Percentiles rank a stretch among this genome's conserved stretches.
Evolutionary conservation across 1,284 basidiomycete species (phyloP).

Genomic region (Phenoliferia sp.): DNA sequence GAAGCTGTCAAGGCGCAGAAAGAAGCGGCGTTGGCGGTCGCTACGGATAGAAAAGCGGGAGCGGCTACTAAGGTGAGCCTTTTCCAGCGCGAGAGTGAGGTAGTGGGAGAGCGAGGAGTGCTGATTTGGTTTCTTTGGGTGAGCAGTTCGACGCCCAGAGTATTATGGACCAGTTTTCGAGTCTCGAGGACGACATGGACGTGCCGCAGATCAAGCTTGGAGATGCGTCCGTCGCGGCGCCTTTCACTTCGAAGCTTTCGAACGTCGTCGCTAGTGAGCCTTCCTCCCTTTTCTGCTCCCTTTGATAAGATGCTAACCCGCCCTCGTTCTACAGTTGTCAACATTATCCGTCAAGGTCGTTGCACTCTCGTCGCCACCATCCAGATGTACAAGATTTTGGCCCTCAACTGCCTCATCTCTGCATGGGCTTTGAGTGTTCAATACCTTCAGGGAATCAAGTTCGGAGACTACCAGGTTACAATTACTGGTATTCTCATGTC

Average conservation of each 20-base stretch:
- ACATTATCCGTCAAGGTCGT: slow-evolving; percentile 92
- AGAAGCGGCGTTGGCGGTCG: slow-evolving; percentile 54
- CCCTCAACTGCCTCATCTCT: slow-evolving; percentile 90
- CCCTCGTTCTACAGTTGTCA: slow-evolving; percentile 58
- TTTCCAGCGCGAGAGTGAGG: not conserved
- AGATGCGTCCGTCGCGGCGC: slow-evolving; percentile 91
- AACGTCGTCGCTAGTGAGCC: slow-evolving; percentile 86
- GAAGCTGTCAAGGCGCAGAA: slow-evolving; percentile 86
- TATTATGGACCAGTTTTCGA: slow-evolving; percentile 83
- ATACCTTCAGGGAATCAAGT: slow-evolving; percentile 95
- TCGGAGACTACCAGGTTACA: slow-evolving; percentile 70
- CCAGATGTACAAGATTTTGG: slow-evolving; percentile 98
- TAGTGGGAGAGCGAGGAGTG: too few relatives aligned
- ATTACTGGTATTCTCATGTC: slow-evolving; percentile 79
- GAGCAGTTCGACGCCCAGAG: slow-evolving; percentile 76
- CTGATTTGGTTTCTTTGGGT: slow-evolving; percentile 2
- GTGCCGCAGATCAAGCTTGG: slow-evolving; percentile 95
- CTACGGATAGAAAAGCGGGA: slow-evolving; percentile 5
- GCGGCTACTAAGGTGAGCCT: slow-evolving; percentile 68
- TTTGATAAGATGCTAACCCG: not conserved
- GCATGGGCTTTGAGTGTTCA: slow-evolving; percentile 92
- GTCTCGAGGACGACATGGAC: slow-evolving; percentile 83
- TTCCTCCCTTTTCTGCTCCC: not conserved
- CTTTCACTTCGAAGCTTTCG: slow-evolving; percentile 90
- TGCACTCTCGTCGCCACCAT: slow-evolving; percentile 94